Evolutionary conservation across 192 early-diverging fungal species (phyloP), one percentile per base, ranked within the genome.

Genomic region (Coemansia sp.): DNA sequence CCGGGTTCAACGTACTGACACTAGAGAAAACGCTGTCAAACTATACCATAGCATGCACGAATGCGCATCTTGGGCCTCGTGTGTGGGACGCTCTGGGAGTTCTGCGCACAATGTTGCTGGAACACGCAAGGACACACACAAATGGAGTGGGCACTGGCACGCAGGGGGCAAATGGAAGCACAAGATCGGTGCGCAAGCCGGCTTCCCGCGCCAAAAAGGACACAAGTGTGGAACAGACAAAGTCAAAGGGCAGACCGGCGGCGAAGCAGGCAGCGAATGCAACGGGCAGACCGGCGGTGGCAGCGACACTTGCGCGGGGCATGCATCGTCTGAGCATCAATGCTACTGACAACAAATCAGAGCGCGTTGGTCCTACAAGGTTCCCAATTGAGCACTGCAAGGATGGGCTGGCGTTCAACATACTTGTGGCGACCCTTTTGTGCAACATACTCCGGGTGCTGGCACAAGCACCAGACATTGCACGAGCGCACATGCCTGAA

Each of bases 11-110:
- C 12, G 68, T 59, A 24, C 62, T 80, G 52, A 65, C 72, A 22
- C 68, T 80, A 3, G 77, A 80, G 49, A 74, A 74, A 38, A 80
- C 77, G 35, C 61, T 80, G 50, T 70, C 68, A 1, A 80, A 80
- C 45, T 70, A 67, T 57, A 58, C 47, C 0, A 74, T 68, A 5
- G 72, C 72, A 0, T 80, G 77, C 5, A 56, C 65, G n/a, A 80
- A 80, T 24, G 67, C 71, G 4, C 77, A 74, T 41, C 25, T 80
- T 2, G 72, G 77, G 2, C 2, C 52, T 41, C 45, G 51, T 3
- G 50, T 69, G 23, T 73, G 72, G 72, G 68, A 80, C 17, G 54
- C 56, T 11, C 58, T 80, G 67, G 56, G 49, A 25, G 38, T 80
- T 4, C 22, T 74, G 32, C 65, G 72, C 10, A 41, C 25, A 11